phyloP scores from a whole-genome alignment of 2,329 filamentous ascomycete species.

The Trichoderma endophyticum region DNA sequence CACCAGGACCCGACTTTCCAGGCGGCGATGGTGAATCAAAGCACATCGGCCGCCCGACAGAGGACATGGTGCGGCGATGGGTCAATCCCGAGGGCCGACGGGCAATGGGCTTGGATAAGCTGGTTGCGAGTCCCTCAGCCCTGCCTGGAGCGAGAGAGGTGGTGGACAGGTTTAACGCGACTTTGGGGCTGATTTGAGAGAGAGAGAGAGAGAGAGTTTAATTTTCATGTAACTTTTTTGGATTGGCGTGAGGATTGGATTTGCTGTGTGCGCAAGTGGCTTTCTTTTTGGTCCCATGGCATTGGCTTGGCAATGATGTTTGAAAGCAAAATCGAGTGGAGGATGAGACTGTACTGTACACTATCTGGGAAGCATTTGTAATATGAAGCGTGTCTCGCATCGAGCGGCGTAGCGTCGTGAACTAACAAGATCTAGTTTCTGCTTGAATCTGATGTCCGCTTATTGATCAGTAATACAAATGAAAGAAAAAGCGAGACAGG shows the following conservation, averaged over 20 bases:
- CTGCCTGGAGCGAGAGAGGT: slow-evolving; percentile 36
- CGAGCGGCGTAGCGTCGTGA: neutral
- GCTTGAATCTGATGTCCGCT: neutral
- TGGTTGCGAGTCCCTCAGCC: slow-evolving; percentile 30
- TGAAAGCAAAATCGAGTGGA: neutral
- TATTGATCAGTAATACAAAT: neutral
- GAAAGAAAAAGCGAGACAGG: neutral
- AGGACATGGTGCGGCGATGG: slow-evolving; percentile 35
- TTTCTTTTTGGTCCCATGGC: neutral
- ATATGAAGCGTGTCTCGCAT: neutral
- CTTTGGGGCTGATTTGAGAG: slow-evolving; percentile 38
- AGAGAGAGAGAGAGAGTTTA: neutral
- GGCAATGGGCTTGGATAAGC: slow-evolving; percentile 45
- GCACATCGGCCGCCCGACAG: slow-evolving; percentile 47
- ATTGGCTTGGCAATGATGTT: neutral
- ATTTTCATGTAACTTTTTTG: neutral
- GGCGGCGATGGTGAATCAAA: slow-evolving; percentile 65
- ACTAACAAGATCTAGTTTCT: neutral
- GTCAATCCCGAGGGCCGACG: slow-evolving; percentile 35
- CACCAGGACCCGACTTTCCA: slow-evolving; percentile 67
- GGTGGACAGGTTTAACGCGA: slow-evolving; percentile 41
- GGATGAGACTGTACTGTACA: neutral
- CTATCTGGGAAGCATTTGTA: neutral
- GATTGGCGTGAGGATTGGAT: neutral
- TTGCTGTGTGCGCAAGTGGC: neutral